phyloP scores from a whole-genome alignment of 129 eudicot species.

The Glebionis coronaria region DNA sequence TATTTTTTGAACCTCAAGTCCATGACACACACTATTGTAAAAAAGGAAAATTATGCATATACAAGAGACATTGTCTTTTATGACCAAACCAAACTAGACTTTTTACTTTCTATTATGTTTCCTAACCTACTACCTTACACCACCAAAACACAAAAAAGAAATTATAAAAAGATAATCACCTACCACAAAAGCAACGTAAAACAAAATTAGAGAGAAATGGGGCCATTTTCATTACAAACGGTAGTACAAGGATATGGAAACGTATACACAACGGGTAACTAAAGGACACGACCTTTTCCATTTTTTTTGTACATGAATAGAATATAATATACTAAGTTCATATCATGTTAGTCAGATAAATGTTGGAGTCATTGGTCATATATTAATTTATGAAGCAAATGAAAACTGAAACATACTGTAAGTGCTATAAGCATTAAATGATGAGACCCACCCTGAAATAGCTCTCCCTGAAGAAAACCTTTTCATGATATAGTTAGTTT shows the following conservation, averaged over 20 bases:
- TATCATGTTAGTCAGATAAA: not conserved
- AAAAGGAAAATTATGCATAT: not conserved
- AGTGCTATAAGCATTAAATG: not conserved
- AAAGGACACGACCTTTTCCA: conserved; percentile 7
- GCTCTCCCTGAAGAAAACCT: not conserved
- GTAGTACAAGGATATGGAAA: conserved; percentile 5
- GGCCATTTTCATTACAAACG: conserved; percentile 11
- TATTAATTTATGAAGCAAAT: not conserved
- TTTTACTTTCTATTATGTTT: not conserved
- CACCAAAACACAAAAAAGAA: not conserved
- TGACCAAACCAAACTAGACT: not conserved
- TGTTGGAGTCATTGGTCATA: not conserved
- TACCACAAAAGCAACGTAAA: not conserved
- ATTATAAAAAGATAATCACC: not conserved
- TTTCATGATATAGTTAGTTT: not conserved
- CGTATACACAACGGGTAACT: conserved; percentile 19
- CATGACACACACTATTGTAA: not conserved
- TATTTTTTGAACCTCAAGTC: not conserved
- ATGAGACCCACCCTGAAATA: not conserved
- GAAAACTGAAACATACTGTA: not conserved
- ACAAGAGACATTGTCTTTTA: not conserved
- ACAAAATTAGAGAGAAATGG: conserved; percentile 1
- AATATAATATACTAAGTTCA: not conserved
- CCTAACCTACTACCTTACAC: conserved; percentile 8
- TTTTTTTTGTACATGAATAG: conserved; percentile 1